phyloP scores from a whole-genome alignment of 2,329 filamentous ascomycete species.

The Aspergillus felis region DNA sequence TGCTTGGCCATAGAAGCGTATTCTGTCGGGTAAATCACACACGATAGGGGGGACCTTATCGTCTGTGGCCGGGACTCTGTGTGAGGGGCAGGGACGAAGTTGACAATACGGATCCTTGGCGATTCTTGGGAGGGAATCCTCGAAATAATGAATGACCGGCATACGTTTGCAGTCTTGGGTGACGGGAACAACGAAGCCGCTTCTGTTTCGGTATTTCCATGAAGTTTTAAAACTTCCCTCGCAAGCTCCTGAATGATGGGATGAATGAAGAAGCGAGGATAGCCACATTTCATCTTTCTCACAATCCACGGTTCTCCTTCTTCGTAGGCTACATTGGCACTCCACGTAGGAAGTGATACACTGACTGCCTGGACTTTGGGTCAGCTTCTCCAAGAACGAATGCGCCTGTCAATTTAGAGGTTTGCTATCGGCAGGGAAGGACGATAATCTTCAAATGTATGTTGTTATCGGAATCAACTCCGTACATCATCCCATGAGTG shows the following conservation, averaged over 20 bases:
- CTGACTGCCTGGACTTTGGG: slow-evolving; percentile 71
- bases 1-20: slow-evolving; percentile 74
- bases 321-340: slow-evolving; percentile 85
- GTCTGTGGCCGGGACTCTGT: slow-evolving; percentile 57
- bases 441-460: neutral
- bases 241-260: slow-evolving; percentile 73
- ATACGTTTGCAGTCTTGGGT: slow-evolving; percentile 63
- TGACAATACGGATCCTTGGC: slow-evolving; percentile 53
- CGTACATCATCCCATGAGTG: neutral
- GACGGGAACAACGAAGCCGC: slow-evolving; percentile 80
- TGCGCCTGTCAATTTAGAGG: neutral
- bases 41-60: slow-evolving; percentile 60
- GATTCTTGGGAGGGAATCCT: slow-evolving; percentile 28
- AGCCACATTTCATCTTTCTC: slow-evolving; percentile 79
- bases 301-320: slow-evolving; percentile 88
- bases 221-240: slow-evolving; percentile 59
- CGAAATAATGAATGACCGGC: slow-evolving; percentile 65
- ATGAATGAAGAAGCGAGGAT: slow-evolving; percentile 93
- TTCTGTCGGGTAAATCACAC: slow-evolving; percentile 66
- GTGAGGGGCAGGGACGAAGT: slow-evolving; percentile 56
- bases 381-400: slow-evolving; percentile 3
- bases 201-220: slow-evolving; percentile 54
- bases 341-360: slow-evolving; percentile 93
- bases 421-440: neutral
- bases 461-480: neutral